Percentiles rank a stretch among this genome's conserved stretches.
These are phyloP conservation scores for Catharanthus roseus DNA, from an alignment of 257 asterid genomes.

Conservation along the genomic window DNA sequence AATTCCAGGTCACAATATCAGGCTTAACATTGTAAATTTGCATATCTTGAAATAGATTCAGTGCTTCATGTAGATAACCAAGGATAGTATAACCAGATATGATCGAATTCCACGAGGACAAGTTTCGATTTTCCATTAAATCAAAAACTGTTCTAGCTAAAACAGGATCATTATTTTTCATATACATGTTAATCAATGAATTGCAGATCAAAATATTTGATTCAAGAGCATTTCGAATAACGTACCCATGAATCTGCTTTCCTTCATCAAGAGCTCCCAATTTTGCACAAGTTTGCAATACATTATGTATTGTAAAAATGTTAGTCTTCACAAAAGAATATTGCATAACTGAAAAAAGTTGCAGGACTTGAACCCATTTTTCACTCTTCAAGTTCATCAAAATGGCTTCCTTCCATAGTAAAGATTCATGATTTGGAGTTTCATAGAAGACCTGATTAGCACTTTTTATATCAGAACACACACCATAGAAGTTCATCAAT, in stretches of 20 bases:
- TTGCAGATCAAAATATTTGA: constrained; percentile 38
- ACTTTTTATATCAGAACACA: constrained; percentile 33
- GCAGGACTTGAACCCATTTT: constrained; percentile 38
- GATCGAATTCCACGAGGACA: constrained; percentile 57
- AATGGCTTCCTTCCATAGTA: constrained; percentile 58
- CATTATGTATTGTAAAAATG: constrained; percentile 32
- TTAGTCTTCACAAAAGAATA: constrained; percentile 22
- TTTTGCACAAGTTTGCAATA: constrained; percentile 58
- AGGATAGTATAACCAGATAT: constrained; percentile 40
- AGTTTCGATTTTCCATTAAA: constrained; percentile 37
- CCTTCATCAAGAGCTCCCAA: constrained; percentile 43
- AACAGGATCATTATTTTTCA: constrained; percentile 27
- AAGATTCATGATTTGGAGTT: constrained; percentile 21
- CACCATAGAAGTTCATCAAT: constrained; percentile 56
- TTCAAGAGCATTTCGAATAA: constrained; percentile 35
- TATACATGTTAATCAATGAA: constrained; percentile 52
- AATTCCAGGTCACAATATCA: constrained; percentile 57
- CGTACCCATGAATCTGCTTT: constrained; percentile 55
- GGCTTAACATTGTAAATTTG: constrained; percentile 33
- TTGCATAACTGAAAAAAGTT: constrained; percentile 37
- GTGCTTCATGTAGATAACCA: constrained; percentile 38
- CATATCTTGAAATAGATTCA: constrained; percentile 41
- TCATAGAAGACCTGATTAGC: constrained; percentile 39
- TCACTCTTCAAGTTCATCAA: constrained; percentile 48
- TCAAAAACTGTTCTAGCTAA: constrained; percentile 42